Evolutionary conservation across 495 filamentous ascomycete genomes (phyloP), one percentile per base, ranked within the genome.

Genomic region (Cercophora newfieldiana): DNA sequence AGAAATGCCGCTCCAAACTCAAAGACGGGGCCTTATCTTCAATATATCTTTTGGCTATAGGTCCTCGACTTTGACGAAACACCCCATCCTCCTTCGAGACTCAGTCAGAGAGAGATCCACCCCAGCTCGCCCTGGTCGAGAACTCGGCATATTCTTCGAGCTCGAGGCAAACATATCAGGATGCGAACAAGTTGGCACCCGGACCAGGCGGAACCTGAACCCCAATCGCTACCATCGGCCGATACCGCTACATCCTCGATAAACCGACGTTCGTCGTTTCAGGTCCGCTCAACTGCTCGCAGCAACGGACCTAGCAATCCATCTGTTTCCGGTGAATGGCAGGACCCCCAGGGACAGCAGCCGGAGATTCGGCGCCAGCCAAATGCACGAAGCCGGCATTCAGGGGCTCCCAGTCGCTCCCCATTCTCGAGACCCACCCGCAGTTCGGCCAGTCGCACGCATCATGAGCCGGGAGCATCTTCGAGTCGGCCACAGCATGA

Each of bases 261-360:
- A 14, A 44, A 59, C 19, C 59, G 37, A 44, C 59, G 24, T 12
- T 2, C 10, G 3, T 61, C 37, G 16, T 28, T 24, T 3, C 33
- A 50, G 59, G 25, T 25, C 16, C 59, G 59, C 4, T 61, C 59
- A 61, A 61, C 49, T 26, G 59, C 59, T 28, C 21, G 49, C 37
- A 25, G 29, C 59, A 33, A 26, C 59, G 22, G 24, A 0, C 21
- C 22, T 10, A 22, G 59, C 21, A 49, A 22, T 16, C 37, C 37
- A 4, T 6, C 37, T 2, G 10, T 6, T 44, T 2, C 37, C 37
- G 37, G 37, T 16, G 37, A 14, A 2, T 8, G 10, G 2, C 2
- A 44, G 12, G 37, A 44, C 10, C 2, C 37, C 37, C 37, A 44
- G 18, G 37, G 18, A 44, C 37, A 2, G 37, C 37, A 44, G 37